Evolutionary conservation across 495 filamentous ascomycete genomes (phyloP).

Genomic region (Penicillium lagena): DNA sequence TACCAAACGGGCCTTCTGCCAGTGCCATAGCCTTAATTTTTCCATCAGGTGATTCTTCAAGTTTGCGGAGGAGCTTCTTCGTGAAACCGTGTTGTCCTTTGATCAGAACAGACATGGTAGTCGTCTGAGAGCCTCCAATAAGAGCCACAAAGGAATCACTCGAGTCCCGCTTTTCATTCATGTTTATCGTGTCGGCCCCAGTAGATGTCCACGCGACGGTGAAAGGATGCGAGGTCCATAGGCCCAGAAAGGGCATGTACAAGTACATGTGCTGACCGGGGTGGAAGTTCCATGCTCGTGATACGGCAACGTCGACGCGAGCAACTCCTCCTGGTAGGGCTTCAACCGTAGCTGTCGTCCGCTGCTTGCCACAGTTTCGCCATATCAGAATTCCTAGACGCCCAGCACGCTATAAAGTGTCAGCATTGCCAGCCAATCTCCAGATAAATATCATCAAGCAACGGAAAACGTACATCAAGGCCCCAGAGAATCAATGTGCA

Average conservation of each 20-base stretch:
- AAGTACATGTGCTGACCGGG: slow-evolving; percentile 52
- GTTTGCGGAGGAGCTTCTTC: slow-evolving; percentile 40
- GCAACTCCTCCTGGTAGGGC: slow-evolving; percentile 44
- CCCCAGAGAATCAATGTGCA: slow-evolving; percentile 35
- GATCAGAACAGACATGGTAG: slow-evolving; percentile 46
- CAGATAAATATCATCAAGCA: too few species aligned
- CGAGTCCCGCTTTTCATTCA: slow-evolving; percentile 23
- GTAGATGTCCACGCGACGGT: slow-evolving; percentile 46
- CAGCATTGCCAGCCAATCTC: background rate
- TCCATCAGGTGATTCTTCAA: slow-evolving; percentile 28
- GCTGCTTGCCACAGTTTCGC: slow-evolving; percentile 45
- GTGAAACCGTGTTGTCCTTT: slow-evolving; percentile 51
- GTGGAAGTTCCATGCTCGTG: slow-evolving; percentile 40
- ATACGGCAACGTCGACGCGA: slow-evolving; percentile 42
- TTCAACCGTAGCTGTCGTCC: slow-evolving; percentile 44
- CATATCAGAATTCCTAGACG: slow-evolving; percentile 51
- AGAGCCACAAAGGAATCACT: slow-evolving; percentile 29
- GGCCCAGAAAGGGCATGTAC: slow-evolving; percentile 43
- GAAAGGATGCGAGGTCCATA: slow-evolving; percentile 54
- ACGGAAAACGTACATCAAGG: slow-evolving; percentile 22
- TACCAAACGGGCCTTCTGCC: slow-evolving; percentile 53
- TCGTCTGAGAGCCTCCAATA: slow-evolving; percentile 22
- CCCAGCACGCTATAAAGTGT: slow-evolving; percentile 43
- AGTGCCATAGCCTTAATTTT: slow-evolving; percentile 40
- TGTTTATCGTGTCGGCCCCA: background rate